Evolutionary conservation across 2,329 filamentous ascomycete genomes (phyloP), one percentile per base, ranked within the genome.

Genomic region (Macroventuria anomochaeta): DNA sequence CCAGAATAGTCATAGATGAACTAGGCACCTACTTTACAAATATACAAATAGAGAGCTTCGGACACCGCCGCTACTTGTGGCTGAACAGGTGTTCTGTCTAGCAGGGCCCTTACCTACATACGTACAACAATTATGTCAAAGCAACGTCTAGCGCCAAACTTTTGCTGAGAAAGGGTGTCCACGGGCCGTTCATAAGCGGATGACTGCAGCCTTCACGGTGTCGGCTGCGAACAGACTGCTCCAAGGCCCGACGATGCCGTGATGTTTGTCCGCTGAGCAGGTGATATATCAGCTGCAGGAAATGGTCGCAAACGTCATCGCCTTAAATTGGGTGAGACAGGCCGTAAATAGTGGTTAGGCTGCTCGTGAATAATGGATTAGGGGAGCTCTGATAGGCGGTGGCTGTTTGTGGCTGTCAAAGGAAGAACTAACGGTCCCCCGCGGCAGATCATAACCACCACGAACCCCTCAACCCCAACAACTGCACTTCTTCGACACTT

Each of bases 171-270:
- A 10, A 44, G 53, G 46, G n/a, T 60, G 59, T 54, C 53, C 37
- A 44, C 63, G 64, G 63, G 46, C 64, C 64, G 63, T 32, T 20
- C 28, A 23, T 63, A 67, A 63, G 64, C 63, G 63, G 39, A 51
- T 11, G 42, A 36, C 25, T 55, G 53, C 46, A 54, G 40, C 51
- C 49, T 12, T 23, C 6, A 23, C 7, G 8, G 46, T 11, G 12
- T 18, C 26, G 21, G 18, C 18, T 28, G 42, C 33, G 13, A 52
- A 36, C 32, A 34, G 34, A 26, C 25, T 38, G 46, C 36, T 25
- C 52, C 55, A 29, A 12, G 39, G 33, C 26, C 32, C 32, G 46
- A 37, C 26, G 38, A 15, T 44, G 37, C 42, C 33, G 47, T 40
- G 46, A 51, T 26, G 21, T 25, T 42, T 38, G 33, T 21, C 18